Evolutionary conservation across 2,329 filamentous ascomycete genomes (phyloP).

Genomic region (Phialophora verrucosa): DNA sequence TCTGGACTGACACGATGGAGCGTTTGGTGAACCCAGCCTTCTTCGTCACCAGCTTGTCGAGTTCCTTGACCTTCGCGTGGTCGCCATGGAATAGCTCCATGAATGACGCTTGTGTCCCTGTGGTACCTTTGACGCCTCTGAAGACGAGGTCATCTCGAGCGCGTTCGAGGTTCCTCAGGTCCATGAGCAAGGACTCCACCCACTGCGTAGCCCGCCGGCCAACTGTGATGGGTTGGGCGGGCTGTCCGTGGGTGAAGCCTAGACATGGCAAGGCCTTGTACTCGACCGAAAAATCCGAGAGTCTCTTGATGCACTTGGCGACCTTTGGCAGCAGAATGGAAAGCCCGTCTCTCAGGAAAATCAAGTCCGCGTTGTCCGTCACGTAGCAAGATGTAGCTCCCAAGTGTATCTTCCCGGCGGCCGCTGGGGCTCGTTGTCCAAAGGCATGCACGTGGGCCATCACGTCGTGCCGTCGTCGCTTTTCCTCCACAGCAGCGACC

Average conservation of each 20-base stretch:
- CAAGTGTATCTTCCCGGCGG: conserved; percentile 82
- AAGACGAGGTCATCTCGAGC: conserved; percentile 73
- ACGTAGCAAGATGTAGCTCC: conserved; percentile 66
- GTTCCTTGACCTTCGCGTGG: conserved; percentile 64
- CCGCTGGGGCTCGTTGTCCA: conserved; percentile 73
- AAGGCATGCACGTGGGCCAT: conserved; percentile 75
- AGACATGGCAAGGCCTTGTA: conserved; percentile 75
- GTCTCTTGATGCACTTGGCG: conserved; percentile 76
- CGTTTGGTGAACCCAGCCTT: conserved; percentile 66
- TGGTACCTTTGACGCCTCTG: conserved; percentile 75
- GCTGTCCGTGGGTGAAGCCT: conserved; percentile 73
- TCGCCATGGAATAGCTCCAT: conserved; percentile 69
- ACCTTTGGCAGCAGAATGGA: conserved; percentile 79
- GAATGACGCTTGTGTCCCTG: conserved; percentile 79
- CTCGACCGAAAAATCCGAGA: conserved; percentile 72
- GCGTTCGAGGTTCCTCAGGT: conserved; percentile 74
- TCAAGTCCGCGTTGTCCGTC: conserved; percentile 76
- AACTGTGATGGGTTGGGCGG: conserved; percentile 67
- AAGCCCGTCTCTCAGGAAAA: conserved; percentile 75
- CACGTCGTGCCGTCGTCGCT: conserved; percentile 69
- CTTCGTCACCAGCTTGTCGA: conserved; percentile 68
- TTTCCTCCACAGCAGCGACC: conserved; percentile 77
- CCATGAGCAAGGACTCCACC: conserved; percentile 77
- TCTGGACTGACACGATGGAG: conserved; percentile 71
- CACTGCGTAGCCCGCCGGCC: conserved; percentile 74